Conservation (phyloP, 345 rosid genomes). For the Pistacia integerrima region DNA sequence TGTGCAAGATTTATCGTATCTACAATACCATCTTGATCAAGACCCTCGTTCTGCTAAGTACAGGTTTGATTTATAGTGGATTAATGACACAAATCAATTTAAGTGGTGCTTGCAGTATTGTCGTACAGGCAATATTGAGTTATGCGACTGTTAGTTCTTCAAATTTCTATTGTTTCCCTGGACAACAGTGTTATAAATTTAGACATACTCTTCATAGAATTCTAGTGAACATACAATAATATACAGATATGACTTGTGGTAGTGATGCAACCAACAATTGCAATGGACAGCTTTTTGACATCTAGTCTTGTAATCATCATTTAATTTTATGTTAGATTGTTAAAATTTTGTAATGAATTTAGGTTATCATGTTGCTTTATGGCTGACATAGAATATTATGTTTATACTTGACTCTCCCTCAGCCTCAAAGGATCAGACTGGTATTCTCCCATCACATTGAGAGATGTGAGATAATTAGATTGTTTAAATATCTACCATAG, state of each 20-base stretch:
- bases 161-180: neutral
- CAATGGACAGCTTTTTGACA: neutral
- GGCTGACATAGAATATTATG: too few relatives aligned
- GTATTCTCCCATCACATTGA: neutral
- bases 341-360: neutral
- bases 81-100: neutral
- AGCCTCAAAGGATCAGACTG: neutral
- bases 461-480: neutral
- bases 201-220: too few relatives aligned
- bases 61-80: slow-evolving; percentile 50
- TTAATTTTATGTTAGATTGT: neutral
- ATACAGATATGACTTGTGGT: neutral
- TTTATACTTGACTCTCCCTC: neutral
- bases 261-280: neutral
- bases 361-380: neutral
- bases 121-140: slow-evolving; percentile 5
- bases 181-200: too few relatives aligned
- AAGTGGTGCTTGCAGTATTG: neutral
- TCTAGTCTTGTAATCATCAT: neutral
- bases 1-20: slow-evolving; percentile 84
- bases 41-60: slow-evolving; percentile 89
- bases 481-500: neutral
- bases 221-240: neutral
- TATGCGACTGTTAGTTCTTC: neutral
- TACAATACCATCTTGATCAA: slow-evolving; percentile 61